phyloP scores from a whole-genome alignment of 352 stramenopile species.

The Sclerospora graminicola region DNA sequence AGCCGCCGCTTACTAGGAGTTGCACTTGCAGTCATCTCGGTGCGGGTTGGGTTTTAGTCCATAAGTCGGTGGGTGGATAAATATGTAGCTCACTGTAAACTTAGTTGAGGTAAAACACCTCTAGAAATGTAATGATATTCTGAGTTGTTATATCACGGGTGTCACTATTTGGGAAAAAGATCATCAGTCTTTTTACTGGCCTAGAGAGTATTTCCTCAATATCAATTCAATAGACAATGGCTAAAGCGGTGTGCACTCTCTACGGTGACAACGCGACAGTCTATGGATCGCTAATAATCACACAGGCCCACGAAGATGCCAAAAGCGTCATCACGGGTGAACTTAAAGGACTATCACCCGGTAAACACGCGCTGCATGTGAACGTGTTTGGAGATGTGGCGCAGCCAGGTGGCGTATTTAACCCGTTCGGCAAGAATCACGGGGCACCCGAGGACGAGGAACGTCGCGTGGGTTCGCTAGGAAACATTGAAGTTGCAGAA shows the following conservation, averaged over 20 bases:
- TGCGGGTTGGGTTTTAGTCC: too few relatives aligned
- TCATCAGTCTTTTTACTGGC: neutral
- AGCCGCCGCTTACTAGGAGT: too few relatives aligned
- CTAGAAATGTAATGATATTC: too few relatives aligned
- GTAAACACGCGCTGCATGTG: conserved; percentile 93
- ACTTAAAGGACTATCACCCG: conserved; percentile 61
- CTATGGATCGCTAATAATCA: conserved; percentile 73
- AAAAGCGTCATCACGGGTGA: conserved; percentile 81
- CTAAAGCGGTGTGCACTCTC: conserved; percentile 81
- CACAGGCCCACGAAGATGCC: conserved; percentile 80
- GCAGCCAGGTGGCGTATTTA: conserved; percentile 91
- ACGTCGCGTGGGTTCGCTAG: conserved; percentile 91
- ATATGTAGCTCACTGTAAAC: too few relatives aligned
- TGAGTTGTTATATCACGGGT: too few relatives aligned
- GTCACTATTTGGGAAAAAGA: too few relatives aligned
- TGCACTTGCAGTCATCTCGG: too few relatives aligned
- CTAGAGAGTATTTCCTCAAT: neutral
- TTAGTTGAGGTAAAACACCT: too few relatives aligned
- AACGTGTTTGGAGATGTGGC: conserved; percentile 94
- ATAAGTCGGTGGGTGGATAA: too few relatives aligned
- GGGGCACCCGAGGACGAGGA: conserved; percentile 92
- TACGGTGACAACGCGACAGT: conserved; percentile 75
- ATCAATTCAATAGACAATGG: conserved; percentile 28
- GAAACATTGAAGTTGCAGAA: conserved; percentile 84
- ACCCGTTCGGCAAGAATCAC: conserved; percentile 98